Base-by-base conservation (phyloP, 208 protist genomes). In the Leishmania tarentolae region DNA sequence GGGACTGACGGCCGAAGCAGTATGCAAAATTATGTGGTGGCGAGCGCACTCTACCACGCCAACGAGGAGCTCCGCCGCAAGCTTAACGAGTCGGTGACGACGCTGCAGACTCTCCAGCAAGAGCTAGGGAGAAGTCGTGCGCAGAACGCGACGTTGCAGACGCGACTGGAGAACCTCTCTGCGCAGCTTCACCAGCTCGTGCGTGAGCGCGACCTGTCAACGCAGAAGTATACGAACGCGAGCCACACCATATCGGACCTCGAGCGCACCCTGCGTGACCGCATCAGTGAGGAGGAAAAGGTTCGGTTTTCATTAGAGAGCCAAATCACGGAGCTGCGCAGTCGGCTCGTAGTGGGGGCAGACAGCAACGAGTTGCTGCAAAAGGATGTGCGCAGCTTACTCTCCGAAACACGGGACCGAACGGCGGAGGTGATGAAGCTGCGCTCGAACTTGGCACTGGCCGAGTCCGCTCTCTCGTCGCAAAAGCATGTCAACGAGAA, bases 51-150 rank as follows among this genome's bases (percentile, higher is more conserved):
- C 42, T 96, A 96, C 82, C 89, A 96, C 79, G 89, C 93, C 47
- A 98, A 97, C 84, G 92, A 96, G 87, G 89, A 96, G 80, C 83
- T 98, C 68, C 95, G 92, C 28, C 88, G 90, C 24, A 88, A 94
- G 79, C 86, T 97, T 37, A 88, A 93, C 24, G 93, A 98, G 73
- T 87, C 91, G n/a, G 80, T 86, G 6, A 87, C 79, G 37, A 56
- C 91, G 70, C 80, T 96, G 63, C 87, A 95, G 79, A 87, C 88
- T 6, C 84, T 94, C 47, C 89, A 97, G 88, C 87, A 93, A 59
- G 93, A 98, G 68, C 85, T 97, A 50, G 87, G 89, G 15, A 79
- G 69, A 17, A 91, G 80, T 35, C 92, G 94, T 50, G 74, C 78
- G 4, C 59, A 89, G 63, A 46, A 85, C 31, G 83, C 75, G 15